Evolutionary conservation across 345 rosid species (phyloP).

Genomic region (Populus nigra): DNA sequence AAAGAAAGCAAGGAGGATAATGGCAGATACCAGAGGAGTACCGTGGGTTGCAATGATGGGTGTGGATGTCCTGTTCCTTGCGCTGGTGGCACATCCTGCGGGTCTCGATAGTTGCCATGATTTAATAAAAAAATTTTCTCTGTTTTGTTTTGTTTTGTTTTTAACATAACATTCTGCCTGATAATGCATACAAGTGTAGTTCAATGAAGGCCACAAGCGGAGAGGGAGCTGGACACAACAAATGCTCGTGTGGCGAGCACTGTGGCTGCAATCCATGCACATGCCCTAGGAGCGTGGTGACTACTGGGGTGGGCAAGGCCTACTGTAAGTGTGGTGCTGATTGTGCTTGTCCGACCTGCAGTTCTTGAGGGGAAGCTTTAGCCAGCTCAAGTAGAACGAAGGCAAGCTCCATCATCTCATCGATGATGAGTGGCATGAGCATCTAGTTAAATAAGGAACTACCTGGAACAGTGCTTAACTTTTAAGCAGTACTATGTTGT

Average conservation of each 20-base stretch:
- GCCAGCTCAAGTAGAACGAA: not conserved
- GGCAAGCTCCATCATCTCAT: not conserved
- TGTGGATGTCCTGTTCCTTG: constrained; percentile 43
- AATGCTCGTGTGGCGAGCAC: constrained; percentile 56
- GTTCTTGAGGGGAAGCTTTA: not conserved
- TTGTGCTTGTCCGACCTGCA: constrained; percentile 39
- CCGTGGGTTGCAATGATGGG: constrained; percentile 22
- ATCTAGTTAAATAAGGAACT: not conserved
- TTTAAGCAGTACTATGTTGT: too few species aligned
- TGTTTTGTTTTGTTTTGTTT: not conserved
- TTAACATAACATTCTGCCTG: not conserved
- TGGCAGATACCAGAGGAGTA: constrained; percentile 23
- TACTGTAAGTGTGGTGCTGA: constrained; percentile 40
- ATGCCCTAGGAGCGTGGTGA: constrained; percentile 28
- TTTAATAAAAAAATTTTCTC: not conserved
- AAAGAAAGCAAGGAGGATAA: not conserved
- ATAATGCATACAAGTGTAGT: constrained; percentile 33
- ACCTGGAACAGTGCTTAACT: too few species aligned
- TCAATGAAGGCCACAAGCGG: constrained; percentile 8
- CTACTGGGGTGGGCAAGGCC: constrained; percentile 21
- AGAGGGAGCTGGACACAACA: constrained; percentile 28
- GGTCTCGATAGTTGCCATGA: constrained; percentile 18
- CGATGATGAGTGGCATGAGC: not conserved
- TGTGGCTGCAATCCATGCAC: constrained; percentile 66
- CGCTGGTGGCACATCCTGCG: constrained; percentile 46